These are phyloP conservation scores for Clavariopsis aquatica DNA, from an alignment of 495 filamentous ascomycete species.

Conservation along the genomic window DNA sequence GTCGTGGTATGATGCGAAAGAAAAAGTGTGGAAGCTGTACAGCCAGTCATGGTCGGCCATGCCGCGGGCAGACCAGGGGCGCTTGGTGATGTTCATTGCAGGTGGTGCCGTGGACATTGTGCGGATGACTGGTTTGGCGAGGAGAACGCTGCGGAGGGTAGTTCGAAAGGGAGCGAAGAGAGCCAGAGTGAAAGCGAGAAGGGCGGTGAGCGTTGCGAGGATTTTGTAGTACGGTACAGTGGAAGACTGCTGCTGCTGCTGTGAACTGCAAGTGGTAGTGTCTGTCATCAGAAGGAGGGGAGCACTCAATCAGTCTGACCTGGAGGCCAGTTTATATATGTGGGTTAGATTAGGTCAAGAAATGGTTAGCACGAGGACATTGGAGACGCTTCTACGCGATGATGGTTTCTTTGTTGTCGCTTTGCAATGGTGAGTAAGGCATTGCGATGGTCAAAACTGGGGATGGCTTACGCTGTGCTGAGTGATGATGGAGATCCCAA, in stretches of 20 bases:
- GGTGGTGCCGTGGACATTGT: slow-evolving; percentile 35
- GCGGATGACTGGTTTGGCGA: slow-evolving; percentile 26
- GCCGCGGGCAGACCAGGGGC: slow-evolving; percentile 58
- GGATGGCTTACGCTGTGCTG: slow-evolving; percentile 1
- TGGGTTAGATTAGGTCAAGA: not conserved
- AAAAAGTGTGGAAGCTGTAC: slow-evolving; percentile 82
- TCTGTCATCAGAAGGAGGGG: slow-evolving; percentile 29
- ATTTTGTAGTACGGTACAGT: slow-evolving; percentile 11
- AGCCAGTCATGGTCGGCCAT: slow-evolving; percentile 81
- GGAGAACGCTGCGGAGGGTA: slow-evolving; percentile 42
- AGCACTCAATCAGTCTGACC: not conserved
- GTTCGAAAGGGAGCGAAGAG: slow-evolving; percentile 29
- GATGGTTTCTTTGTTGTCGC: slow-evolving; percentile 6
- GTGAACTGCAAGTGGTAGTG: slow-evolving; percentile 6
- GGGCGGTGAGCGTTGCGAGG: slow-evolving; percentile 18
- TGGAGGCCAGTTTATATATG: slow-evolving; percentile 23
- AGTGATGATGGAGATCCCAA: slow-evolving; percentile 6
- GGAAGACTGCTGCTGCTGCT: not conserved
- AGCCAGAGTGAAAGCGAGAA: slow-evolving; percentile 43
- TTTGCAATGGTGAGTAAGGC: slow-evolving; percentile 29
- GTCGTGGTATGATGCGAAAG: slow-evolving; percentile 73
- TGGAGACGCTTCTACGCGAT: slow-evolving; percentile 17
- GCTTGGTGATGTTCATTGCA: slow-evolving; percentile 44
- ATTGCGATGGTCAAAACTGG: not conserved
- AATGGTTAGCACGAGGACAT: slow-evolving; percentile 13